Base-by-base conservation (phyloP, 345 rosid species). In the Camelina hispida region DNA sequence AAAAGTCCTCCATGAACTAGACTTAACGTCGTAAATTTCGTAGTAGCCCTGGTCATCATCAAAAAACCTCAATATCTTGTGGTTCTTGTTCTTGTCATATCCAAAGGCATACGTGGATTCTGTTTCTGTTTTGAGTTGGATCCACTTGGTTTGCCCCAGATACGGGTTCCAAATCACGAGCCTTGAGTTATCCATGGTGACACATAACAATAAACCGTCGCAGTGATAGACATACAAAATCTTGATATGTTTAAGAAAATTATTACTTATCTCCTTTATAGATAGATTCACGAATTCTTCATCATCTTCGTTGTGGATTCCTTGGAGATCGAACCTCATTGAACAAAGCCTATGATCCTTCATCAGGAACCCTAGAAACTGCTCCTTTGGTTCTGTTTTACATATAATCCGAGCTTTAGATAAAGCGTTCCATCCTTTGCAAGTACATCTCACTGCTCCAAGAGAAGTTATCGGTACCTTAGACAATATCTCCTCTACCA, bases 381-480 rank as follows among this genome's bases (percentile, higher is more conserved):
- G 44, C 15, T 59, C 13, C 3, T 5, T 34, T 32, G 62, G 23
- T 58, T 58, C 43, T 58, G 23, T 7, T 34, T 34, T 58, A 35
- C 43, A n/a, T 35, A 58, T 0, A 16, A 58, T 4, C 11, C 43
- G 4, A 34, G 4, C 3, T 16, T 17, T 58, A 7, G 62, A 58
- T 10, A 58, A 58, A 58, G 4, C 43, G 3, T 58, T 35, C 63
- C 44, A 59, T 59, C 9, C 15, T 59, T 59, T 59, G 63, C 63
- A 59, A 59, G 25, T 35, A 32, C 35, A 32, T 32, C 63, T 59
- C 28, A 59, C 46, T 1, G 63, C 44, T 59, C 44, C 44, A n/a
- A 58, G 63, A 35, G 3, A 34, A 28, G 64, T 37, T 17, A 3
- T 37, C 0, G 32, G 32, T 38, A 58, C 48, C 65, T 48, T 38